Conservation (phyloP, 768 basidiomycete genomes). For the Rhizopogon vesiculosus region DNA sequence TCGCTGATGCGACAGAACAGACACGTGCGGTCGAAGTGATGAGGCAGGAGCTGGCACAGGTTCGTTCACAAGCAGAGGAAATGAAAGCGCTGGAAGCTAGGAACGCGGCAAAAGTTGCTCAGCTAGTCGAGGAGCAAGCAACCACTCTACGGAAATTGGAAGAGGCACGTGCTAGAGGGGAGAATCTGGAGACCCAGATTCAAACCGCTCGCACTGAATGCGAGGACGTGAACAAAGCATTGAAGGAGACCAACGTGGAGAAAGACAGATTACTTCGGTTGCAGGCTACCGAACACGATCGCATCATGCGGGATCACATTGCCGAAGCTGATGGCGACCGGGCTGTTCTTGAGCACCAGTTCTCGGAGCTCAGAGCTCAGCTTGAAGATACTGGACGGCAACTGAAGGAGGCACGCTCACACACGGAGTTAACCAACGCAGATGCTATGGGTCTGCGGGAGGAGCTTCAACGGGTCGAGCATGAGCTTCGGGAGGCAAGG, state of each 20-base stretch:
- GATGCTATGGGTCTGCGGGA: conserved; percentile 68
- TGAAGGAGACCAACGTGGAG: conserved; percentile 66
- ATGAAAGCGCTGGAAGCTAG: conserved; percentile 62
- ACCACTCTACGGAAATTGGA: conserved; percentile 65
- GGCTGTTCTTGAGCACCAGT: conserved; percentile 87
- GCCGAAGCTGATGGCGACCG: conserved; percentile 93
- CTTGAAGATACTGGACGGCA: conserved; percentile 59
- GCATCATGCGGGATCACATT: conserved; percentile 77
- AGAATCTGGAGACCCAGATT: conserved; percentile 74
- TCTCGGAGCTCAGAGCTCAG: conserved; percentile 62
- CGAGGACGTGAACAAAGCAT: conserved; percentile 55
- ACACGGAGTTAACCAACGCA: conserved; percentile 59
- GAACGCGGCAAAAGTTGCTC: conserved; percentile 58
- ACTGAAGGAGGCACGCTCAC: conserved; percentile 56
- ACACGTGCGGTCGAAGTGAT: conserved; percentile 52
- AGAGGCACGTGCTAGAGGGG: conserved; percentile 68
- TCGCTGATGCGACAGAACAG: conserved; percentile 68
- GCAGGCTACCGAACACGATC: conserved; percentile 67
- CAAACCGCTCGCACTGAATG: conserved; percentile 66
- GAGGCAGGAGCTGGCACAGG: conserved; percentile 60
- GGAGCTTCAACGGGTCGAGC: conserved; percentile 67
- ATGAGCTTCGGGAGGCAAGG: conserved; percentile 63
- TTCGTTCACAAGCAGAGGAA: conserved; percentile 59
- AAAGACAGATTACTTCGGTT: conserved; percentile 72
- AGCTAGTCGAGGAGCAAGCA: conserved; percentile 74